Evolutionary conservation across 148 eudicot species (phyloP).

Genomic region (Rhododendron ovatum): DNA sequence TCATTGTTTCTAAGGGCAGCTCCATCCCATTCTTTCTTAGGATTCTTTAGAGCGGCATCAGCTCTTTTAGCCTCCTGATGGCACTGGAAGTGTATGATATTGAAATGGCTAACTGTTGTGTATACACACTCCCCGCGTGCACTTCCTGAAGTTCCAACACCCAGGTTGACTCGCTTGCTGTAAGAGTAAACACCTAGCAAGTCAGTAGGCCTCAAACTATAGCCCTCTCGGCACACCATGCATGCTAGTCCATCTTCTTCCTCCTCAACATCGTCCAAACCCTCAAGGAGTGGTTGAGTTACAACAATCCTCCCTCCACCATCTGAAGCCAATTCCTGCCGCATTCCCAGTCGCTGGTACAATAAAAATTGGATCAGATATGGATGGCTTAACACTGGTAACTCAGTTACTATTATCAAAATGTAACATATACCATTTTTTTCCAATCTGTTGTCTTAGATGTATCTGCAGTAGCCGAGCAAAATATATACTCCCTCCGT

Average conservation of each 20-base stretch:
- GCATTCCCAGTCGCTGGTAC: slow-evolving; percentile 74
- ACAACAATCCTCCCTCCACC: slow-evolving; percentile 96
- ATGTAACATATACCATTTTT: neutral
- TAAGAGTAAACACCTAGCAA: slow-evolving; percentile 86
- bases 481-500: no score
- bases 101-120: slow-evolving; percentile 97
- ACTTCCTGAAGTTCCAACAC: slow-evolving; percentile 70
- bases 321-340: slow-evolving; percentile 76
- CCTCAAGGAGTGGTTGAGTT: slow-evolving; percentile 78
- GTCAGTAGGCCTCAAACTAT: slow-evolving; percentile 80
- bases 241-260: slow-evolving; percentile 98
- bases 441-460: neutral
- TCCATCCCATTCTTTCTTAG: slow-evolving; percentile 99
- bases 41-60: slow-evolving; percentile 79
- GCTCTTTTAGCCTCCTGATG: slow-evolving; percentile 99
- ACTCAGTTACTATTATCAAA: neutral
- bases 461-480: neutral
- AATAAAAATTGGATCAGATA: slow-evolving; percentile 3
- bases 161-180: slow-evolving; percentile 93
- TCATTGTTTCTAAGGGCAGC: slow-evolving; percentile 94
- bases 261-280: slow-evolving; percentile 90
- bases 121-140: slow-evolving; percentile 94
- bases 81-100: slow-evolving; percentile 94
- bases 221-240: slow-evolving; percentile 99
- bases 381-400: neutral